Evolutionary conservation across 2,329 filamentous ascomycete genomes (phyloP), one percentile per base, ranked within the genome.

Genomic region (Pseudogymnoascus pannorum): DNA sequence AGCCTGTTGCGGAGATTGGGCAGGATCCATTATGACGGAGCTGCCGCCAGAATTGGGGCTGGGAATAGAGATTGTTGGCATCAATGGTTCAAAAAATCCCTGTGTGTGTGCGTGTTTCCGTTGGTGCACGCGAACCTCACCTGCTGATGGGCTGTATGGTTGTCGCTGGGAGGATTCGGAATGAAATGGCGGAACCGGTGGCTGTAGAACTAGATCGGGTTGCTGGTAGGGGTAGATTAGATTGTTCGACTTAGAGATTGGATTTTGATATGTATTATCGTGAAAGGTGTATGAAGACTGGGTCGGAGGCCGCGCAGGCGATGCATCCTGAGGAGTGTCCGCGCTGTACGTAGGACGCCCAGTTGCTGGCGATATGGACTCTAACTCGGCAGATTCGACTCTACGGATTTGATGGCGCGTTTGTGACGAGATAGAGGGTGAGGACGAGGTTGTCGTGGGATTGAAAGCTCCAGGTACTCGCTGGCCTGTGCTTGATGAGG

Each of bases 31-130:
- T 69, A 60, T 22, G 24, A 29, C 24, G 24, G 20, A 26, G 73
- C 71, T 60, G 78, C 74, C 61, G 76, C 74, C 73, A 80, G 70
- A 6, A 61, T 63, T 38, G 67, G 68, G 75, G 71, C 75, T 73
- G 63, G 80, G 70, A 40, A 82, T 78, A 24, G 78, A 78, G 51
- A 82, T 82, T 2, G 84, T 86, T 20, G 88, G 87, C 57, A 92
- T 77, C 20, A 82, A 86, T 42, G 88, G 84, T 71, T 92, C 89
- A 70, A 92, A 92, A 69, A 87, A 83, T 68, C 89, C 89, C 71
- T 89, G 88, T 7, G 84, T 88, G 67, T 87, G 84, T 64, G 89
- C 89, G 68, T 89, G 82, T 66, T 86, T 87, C 74, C 87, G 74
- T 72, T 82, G 74, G 79, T 88, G 76, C 68, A 77, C 67, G 73